A percentile compares a stretch with the other conserved stretches of the same genome.
Evolutionary conservation across 768 basidiomycete species (phyloP).

Genomic region (Gymnopilus dilepis): DNA sequence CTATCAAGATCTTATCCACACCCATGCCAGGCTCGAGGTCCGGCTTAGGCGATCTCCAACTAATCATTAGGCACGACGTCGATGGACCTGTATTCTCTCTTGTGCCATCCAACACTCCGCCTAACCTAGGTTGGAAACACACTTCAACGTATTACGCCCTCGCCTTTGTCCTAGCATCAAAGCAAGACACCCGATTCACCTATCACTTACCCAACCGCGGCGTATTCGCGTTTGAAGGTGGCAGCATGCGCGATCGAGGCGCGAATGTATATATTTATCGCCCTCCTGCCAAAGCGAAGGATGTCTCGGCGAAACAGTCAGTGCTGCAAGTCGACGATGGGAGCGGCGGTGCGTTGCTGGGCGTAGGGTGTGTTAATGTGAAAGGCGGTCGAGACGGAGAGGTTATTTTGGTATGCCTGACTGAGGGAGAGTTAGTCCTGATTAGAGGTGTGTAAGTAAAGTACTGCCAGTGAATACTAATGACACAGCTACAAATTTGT

Average conservation of each 20-base stretch:
- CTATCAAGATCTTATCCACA: constrained; percentile 66
- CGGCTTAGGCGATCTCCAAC: constrained; percentile 34
- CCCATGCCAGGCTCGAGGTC: constrained; percentile 61
- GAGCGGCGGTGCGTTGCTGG: constrained; percentile 75
- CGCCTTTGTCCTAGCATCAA: constrained; percentile 92
- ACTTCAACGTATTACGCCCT: constrained; percentile 86
- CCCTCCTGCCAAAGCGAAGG: constrained; percentile 46
- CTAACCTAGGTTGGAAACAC: constrained; percentile 67
- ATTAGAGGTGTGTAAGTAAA: constrained; percentile 40
- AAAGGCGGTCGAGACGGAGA: constrained; percentile 35
- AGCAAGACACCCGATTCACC: constrained; percentile 88
- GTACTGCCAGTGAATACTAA: neutral
- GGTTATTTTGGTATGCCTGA: constrained; percentile 67
- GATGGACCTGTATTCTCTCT: constrained; percentile 73
- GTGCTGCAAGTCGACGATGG: constrained; percentile 79
- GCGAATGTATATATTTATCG: constrained; percentile 91
- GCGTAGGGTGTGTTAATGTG: constrained; percentile 61
- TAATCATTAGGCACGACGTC: constrained; percentile 74
- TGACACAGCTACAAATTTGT: no score
- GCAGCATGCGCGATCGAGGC: constrained; percentile 58
- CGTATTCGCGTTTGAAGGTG: constrained; percentile 87
- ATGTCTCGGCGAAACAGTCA: constrained; percentile 77
- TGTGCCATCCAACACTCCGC: constrained; percentile 31
- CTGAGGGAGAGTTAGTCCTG: constrained; percentile 76
- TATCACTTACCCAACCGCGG: constrained; percentile 64